Percentiles rank a stretch among this genome's conserved stretches.
phyloP scores from a whole-genome alignment of 2,329 filamentous ascomycete genomes.

The Penicillium fuscoglaucum region DNA sequence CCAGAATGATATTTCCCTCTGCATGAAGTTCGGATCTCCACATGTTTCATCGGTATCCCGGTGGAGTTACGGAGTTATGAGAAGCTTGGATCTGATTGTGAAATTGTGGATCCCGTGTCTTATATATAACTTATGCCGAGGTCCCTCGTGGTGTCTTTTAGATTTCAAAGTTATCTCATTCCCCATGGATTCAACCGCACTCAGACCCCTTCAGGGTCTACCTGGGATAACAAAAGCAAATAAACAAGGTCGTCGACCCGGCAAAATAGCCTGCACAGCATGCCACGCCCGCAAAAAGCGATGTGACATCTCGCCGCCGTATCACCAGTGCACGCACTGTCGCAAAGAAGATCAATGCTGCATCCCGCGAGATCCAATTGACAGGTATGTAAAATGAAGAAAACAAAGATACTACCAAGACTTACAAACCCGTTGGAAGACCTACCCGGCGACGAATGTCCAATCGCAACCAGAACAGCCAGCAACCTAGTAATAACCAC shows the following conservation, averaged over 20 bases:
- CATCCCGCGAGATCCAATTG: conserved; percentile 4
- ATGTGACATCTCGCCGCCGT: conserved; percentile 4
- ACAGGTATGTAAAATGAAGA: not conserved
- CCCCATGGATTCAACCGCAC: not conserved
- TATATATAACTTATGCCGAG: not conserved
- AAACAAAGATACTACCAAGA: not conserved
- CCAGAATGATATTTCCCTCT: not conserved
- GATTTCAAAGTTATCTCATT: not conserved
- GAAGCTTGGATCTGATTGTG: not conserved
- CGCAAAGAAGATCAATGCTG: conserved; percentile 2
- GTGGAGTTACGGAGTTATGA: not conserved
- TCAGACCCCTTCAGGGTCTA: not conserved
- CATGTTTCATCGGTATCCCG: not conserved
- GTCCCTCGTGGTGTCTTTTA: not conserved
- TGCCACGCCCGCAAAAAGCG: conserved; percentile 11
- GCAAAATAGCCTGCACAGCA: conserved; percentile 7
- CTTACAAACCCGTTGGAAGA: not conserved
- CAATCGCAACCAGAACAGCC: not conserved
- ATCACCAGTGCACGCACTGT: conserved; percentile 9
- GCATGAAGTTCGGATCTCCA: not conserved
- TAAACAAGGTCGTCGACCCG: conserved; percentile 6
- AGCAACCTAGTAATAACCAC: not conserved
- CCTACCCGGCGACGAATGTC: not conserved
- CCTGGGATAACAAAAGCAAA: conserved; percentile 3
- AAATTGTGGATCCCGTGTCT: not conserved